Evolutionary conservation across 2,329 filamentous ascomycete genomes (phyloP), one percentile per base, ranked within the genome.

Genomic region (Monilinia fructigena): DNA sequence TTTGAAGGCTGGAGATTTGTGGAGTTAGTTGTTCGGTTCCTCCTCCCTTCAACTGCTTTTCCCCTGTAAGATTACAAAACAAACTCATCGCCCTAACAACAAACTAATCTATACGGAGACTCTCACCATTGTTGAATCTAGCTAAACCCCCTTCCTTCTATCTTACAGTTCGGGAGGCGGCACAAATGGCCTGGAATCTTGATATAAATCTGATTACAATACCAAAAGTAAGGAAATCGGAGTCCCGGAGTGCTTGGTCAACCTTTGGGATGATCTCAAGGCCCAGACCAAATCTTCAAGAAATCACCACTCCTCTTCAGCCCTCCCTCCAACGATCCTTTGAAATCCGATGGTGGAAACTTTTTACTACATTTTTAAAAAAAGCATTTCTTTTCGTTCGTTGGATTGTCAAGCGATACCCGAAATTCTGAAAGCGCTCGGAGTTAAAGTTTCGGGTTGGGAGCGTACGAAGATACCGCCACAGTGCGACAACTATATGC

Each of bases 161-260:
- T 35, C 7, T 8, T 35, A 3, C 31, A 6, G 31, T 35, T 35
- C 31, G 31, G 31, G 6, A 35, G 31, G 31, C 31, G 5, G 31
- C 31, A 35, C 31, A 35, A 35, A 35, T 5, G 31, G 31, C 31
- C 31, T 35, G 31, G 31, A 35, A 35, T 5, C 31, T 35, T 35
- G 31, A 35, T 3, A 11, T 8, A 50, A 50, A 23, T 23, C 10
- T 50, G 20, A 47, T 7, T 20, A 26, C 10, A 18, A 26, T 50
- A 50, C 28, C 58, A 38, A 50, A 48, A 31, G 38, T 20, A 38
- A 61, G 8, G 10, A 50, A 8, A 11, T 50, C 58, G 28, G 31
- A 61, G 58, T 38, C n/a, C 31, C 58, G 58, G 58, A 52, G 45
- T 61, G 45, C 58, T 61, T 28, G 31, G 45, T 18, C 58, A 61